Percentiles rank a stretch among this genome's conserved stretches.
These are phyloP conservation scores for Hypoxylon subgilvum DNA, from an alignment of 495 filamentous ascomycete species.

Conservation along the genomic window DNA sequence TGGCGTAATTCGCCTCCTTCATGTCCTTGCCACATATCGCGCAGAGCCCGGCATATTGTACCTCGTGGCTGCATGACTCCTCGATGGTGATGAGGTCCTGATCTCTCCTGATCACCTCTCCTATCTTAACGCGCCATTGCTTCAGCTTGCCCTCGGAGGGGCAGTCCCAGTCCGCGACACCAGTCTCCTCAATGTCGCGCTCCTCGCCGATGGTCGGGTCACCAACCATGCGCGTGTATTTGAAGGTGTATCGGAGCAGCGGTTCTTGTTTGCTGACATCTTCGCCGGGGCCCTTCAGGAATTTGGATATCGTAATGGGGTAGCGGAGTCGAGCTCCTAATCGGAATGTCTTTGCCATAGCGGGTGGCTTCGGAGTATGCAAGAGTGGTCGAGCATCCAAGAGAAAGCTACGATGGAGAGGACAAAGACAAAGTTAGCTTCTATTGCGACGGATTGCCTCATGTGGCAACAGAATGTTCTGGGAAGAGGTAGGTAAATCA, in stretches of 20 bases:
- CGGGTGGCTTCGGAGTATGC: slow-evolving; percentile 13
- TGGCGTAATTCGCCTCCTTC: slow-evolving; percentile 68
- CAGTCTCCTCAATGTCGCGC: slow-evolving; percentile 61
- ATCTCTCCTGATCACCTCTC: slow-evolving; percentile 67
- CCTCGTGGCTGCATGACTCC: slow-evolving; percentile 87
- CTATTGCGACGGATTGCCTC: background rate
- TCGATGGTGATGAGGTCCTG: slow-evolving; percentile 76
- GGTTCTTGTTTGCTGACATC: slow-evolving; percentile 74
- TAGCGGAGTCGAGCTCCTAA: slow-evolving; percentile 76
- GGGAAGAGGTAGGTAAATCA: background rate
- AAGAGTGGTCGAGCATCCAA: slow-evolving; percentile 8
- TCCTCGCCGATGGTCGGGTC: slow-evolving; percentile 72
- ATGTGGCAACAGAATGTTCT: background rate
- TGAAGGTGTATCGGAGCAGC: slow-evolving; percentile 84
- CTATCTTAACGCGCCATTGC: slow-evolving; percentile 75
- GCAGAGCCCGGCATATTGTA: slow-evolving; percentile 90
- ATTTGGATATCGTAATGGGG: slow-evolving; percentile 89
- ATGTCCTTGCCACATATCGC: slow-evolving; percentile 95
- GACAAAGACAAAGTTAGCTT: slow-evolving; percentile 12
- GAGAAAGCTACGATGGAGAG: background rate
- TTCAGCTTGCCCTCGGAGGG: slow-evolving; percentile 78
- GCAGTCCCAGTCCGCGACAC: slow-evolving; percentile 78
- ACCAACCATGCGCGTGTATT: slow-evolving; percentile 72
- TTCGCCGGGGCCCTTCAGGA: slow-evolving; percentile 78
- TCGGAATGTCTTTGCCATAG: slow-evolving; percentile 48